Conservation (phyloP, 2,329 filamentous ascomycete genomes). For the Hysterium pulicare region DNA sequence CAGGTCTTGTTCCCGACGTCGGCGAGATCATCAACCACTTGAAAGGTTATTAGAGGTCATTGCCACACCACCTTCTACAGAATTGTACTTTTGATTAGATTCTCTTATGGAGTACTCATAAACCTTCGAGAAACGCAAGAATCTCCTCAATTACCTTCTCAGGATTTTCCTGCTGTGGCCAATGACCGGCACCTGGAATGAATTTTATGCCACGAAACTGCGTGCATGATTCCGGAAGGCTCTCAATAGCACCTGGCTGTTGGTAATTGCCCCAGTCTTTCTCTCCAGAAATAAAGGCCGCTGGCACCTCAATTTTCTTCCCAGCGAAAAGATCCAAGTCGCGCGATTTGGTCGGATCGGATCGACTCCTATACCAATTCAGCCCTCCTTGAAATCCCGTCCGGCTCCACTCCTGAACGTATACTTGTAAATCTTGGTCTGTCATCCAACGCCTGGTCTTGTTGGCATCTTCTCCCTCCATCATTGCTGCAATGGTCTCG, state of each 20-base stretch:
- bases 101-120: too few relatives aligned
- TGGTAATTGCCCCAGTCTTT: constrained; percentile 68
- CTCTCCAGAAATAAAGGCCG: constrained; percentile 58
- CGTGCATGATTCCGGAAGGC: constrained; percentile 50
- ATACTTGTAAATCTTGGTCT: constrained; percentile 57
- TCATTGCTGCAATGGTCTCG: constrained; percentile 52
- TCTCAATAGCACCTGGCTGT: constrained; percentile 61
- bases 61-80: too few relatives aligned
- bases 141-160: constrained; percentile 51
- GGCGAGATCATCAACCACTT: too few relatives aligned
- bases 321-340: constrained; percentile 61
- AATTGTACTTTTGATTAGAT: too few relatives aligned
- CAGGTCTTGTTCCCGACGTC: too few relatives aligned
- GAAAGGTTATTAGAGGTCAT: too few relatives aligned
- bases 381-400: constrained; percentile 64
- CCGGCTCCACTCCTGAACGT: constrained; percentile 58
- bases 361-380: constrained; percentile 65
- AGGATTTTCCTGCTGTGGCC: constrained; percentile 66
- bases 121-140: constrained; percentile 37
- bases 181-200: constrained; percentile 63
- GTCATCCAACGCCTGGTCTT: constrained; percentile 55
- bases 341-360: constrained; percentile 45
- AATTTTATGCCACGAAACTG: constrained; percentile 53
- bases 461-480: constrained; percentile 50
- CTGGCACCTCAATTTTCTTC: constrained; percentile 59